Percentiles rank a stretch among this genome's conserved stretches.
phyloP scores from a whole-genome alignment of 495 filamentous ascomycete genomes.

The Lasiosphaeria hispida region DNA sequence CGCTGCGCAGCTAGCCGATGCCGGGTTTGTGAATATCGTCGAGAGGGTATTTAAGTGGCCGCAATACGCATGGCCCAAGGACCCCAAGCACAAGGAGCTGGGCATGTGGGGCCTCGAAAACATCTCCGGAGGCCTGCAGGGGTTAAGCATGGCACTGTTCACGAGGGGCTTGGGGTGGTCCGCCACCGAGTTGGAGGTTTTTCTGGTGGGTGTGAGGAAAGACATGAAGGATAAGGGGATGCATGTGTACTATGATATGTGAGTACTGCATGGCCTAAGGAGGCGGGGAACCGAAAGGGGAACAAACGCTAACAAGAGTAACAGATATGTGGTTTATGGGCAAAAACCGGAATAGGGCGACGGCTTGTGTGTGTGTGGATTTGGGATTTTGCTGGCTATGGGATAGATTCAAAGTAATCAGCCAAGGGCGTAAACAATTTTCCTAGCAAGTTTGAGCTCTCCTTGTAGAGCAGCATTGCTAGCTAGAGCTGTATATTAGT shows the following conservation, averaged over 20 bases:
- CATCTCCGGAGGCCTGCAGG: constrained; percentile 14
- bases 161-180: constrained; percentile 25
- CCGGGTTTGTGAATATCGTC: constrained; percentile 29
- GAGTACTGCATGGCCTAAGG: neutral
- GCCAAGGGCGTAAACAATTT: too few relatives aligned
- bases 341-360: constrained; percentile 1
- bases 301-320: neutral
- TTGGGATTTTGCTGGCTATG: too few relatives aligned
- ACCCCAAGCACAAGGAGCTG: constrained; percentile 47
- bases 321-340: neutral
- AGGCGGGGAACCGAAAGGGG: neutral
- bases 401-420: too few relatives aligned
- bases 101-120: constrained; percentile 10
- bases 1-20: constrained; percentile 14
- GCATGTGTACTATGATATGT: constrained; percentile 22
- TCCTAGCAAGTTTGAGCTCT: too few relatives aligned
- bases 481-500: too few relatives aligned
- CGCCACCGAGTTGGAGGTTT: constrained; percentile 26
- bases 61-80: constrained; percentile 44
- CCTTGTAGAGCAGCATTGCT: too few relatives aligned
- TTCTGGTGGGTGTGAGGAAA: constrained; percentile 22
- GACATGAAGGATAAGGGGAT: constrained; percentile 24
- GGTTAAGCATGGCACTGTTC: constrained; percentile 28
- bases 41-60: constrained; percentile 31
- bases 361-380: too few relatives aligned